phyloP scores from a whole-genome alignment of 2,329 filamentous ascomycete genomes.

The Blastomyces gilchristii region DNA sequence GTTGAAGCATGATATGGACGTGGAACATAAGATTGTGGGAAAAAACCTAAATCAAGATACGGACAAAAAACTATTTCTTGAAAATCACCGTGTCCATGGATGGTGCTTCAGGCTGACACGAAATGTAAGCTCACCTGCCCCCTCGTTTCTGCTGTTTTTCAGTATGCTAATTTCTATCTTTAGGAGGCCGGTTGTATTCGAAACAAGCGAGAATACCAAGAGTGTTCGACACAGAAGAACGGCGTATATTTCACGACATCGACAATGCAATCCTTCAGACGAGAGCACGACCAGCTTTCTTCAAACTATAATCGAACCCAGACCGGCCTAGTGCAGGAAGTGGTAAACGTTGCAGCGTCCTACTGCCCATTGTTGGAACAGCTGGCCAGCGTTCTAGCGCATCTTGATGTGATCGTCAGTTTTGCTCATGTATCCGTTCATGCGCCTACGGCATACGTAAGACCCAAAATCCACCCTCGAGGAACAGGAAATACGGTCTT shows the following conservation, averaged over 20 bases:
- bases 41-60: conserved; percentile 77
- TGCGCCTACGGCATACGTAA: conserved; percentile 81
- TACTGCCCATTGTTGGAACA: conserved; percentile 90
- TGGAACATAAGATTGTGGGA: conserved; percentile 66
- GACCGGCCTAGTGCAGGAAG: conserved; percentile 78
- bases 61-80: conserved; percentile 98
- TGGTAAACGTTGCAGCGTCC: conserved; percentile 84
- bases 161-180: background rate
- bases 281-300: conserved; percentile 88
- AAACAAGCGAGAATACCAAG: conserved; percentile 79
- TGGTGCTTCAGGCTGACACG: conserved; percentile 93
- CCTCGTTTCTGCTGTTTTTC: background rate
- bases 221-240: conserved; percentile 97
- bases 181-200: conserved; percentile 81
- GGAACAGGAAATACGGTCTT: conserved; percentile 81
- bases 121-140: conserved; percentile 30
- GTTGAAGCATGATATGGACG: conserved; percentile 69
- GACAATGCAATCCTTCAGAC: conserved; percentile 64
- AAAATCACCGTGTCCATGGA: conserved; percentile 90
- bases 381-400: conserved; percentile 76
- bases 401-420: conserved; percentile 89
- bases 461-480: conserved; percentile 80
- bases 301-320: conserved; percentile 94
- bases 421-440: conserved; percentile 90
- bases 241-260: conserved; percentile 95